phyloP scores from a whole-genome alignment of 306 rosid species.

The Begonia fuchsioides region DNA sequence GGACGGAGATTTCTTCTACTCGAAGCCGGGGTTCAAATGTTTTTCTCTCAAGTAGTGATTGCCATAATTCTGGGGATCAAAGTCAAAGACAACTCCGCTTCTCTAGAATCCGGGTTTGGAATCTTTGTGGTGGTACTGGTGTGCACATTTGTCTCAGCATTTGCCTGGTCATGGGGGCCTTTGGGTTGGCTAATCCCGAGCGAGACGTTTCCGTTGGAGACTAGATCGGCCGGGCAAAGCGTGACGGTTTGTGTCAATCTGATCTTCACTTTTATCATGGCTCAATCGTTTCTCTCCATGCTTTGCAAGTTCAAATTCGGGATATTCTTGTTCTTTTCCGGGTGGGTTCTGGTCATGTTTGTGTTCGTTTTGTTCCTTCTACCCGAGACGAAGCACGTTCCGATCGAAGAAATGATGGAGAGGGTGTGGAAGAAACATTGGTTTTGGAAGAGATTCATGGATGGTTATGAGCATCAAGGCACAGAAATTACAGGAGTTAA shows the following conservation, averaged over 20 bases:
- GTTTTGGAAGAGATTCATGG: constrained; percentile 29
- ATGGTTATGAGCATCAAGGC: background rate
- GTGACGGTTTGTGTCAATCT: constrained; percentile 30
- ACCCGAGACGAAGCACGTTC: constrained; percentile 16
- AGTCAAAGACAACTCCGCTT: constrained; percentile 23
- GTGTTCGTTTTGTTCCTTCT: constrained; percentile 14
- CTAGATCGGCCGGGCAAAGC: constrained; percentile 30
- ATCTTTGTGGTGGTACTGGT: constrained; percentile 49
- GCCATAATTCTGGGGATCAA: constrained; percentile 46
- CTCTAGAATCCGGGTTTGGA: constrained; percentile 26
- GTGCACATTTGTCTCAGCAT: constrained; percentile 51
- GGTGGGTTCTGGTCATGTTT: constrained; percentile 30
- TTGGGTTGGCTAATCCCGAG: constrained; percentile 37
- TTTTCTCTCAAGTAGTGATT: constrained; percentile 47
- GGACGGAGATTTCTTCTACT: constrained; percentile 52
- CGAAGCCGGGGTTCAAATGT: constrained; percentile 76
- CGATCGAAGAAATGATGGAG: constrained; percentile 19
- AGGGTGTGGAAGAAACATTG: constrained; percentile 32
- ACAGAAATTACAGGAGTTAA: background rate
- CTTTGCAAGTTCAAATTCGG: constrained; percentile 29
- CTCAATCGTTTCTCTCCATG: constrained; percentile 27
- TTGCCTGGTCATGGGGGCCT: constrained; percentile 58
- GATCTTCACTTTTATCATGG: constrained; percentile 50
- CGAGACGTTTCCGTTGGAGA: constrained; percentile 27
- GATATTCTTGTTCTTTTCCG: constrained; percentile 36